Base-by-base conservation (phyloP, 2,329 filamentous ascomycete species). In the Aspergillus aculeatus region DNA sequence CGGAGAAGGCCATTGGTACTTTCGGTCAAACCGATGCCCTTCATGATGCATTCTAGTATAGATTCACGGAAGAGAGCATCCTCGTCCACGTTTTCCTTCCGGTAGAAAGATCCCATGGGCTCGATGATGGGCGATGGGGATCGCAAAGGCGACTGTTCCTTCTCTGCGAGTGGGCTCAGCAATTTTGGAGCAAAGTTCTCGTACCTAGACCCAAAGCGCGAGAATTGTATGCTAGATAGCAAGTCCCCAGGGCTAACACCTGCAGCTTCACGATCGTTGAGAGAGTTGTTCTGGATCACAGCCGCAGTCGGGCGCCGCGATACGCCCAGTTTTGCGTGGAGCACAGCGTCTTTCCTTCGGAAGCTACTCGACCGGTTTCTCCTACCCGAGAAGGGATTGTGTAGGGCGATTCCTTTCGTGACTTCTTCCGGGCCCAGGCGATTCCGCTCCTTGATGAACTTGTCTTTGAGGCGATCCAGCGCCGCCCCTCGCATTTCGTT, bases 1-100 rank as follows among this genome's bases (percentile, higher is more conserved):
- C 85, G 84, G 0, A 89, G 81, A 0, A 84, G 82, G 59, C 88
- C 85, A 38, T 87, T 87, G 3, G 83, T 84, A 32, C 87, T 86
- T 21, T 72, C 69, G 2, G 88, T 89, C 58, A 99, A 79, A 0
- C 95, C 95, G 61, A 99, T 89, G 0, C 92, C 90, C 71, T 94
- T 97, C 77, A 96, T 94, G 79, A 99, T 96, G 72, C 95, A 98
- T 66, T 96, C 92, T 23, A 98, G 79, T 16, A 99, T 92, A 0
- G 92, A 96, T 60, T 92, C 88, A 47, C 96, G 84, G 75, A 99
- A 98, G 6, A 96, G 77, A 50, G 89, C 86, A 68, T 97, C 94
- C 71, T 98, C 95, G 65, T 96, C 91, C 7, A 92, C 79, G 0
- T 90, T 89, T 58, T 97, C 92, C 65, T 93, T 87, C 5, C 89